Base-by-base conservation (phyloP, 768 basidiomycete species). In the Lenzites betulinus region DNA sequence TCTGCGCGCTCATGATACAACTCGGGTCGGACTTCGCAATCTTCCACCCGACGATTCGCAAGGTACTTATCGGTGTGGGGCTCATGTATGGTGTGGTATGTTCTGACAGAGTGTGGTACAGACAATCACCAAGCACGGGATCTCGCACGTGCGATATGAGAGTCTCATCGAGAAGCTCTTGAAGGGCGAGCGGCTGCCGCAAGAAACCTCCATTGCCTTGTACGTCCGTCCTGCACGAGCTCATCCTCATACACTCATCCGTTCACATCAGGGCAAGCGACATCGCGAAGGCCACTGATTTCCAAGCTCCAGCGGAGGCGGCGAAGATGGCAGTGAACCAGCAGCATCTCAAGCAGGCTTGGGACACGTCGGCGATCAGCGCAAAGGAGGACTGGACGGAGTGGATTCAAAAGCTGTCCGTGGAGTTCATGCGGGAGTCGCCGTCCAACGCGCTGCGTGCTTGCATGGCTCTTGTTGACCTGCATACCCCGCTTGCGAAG, bases 361-460 rank as follows among this genome's bases (percentile, higher is more conserved):
- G 97, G 96, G 95, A 97, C 66, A 84, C 86, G 1, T 89, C 91
- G 7, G 81, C 84, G 61, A 81, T 92, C 7, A 77, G 81, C 25
- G 90, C 90, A 1, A 81, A 82, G 53, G 90, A 94, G 46, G 95
- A 98, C 64, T 99, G 97, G 97, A 76, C 82, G 18, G 93, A 95
- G 39, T 99, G 97, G 97, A 89, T 97, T 79, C 93, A 92, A 69
- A 83, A 89, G 16, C 82, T 99, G 9, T 88, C 93, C 18, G 91
- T 95, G 2, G 95, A 98, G 71, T 90, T 98, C 69, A 95, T 99
- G 90, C 93, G 95, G 69, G 95, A 98, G 64, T 98, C 96, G 0
- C 96, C 97, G 0, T 97, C 95, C 1, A 95, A 96, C 76, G 97
- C 97, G n/a, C 83, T 99, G 39, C 86, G 97, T 44, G 95, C 97